phyloP scores from a whole-genome alignment of 2,329 filamentous ascomycete genomes.

The Rutstroemia sp. region DNA sequence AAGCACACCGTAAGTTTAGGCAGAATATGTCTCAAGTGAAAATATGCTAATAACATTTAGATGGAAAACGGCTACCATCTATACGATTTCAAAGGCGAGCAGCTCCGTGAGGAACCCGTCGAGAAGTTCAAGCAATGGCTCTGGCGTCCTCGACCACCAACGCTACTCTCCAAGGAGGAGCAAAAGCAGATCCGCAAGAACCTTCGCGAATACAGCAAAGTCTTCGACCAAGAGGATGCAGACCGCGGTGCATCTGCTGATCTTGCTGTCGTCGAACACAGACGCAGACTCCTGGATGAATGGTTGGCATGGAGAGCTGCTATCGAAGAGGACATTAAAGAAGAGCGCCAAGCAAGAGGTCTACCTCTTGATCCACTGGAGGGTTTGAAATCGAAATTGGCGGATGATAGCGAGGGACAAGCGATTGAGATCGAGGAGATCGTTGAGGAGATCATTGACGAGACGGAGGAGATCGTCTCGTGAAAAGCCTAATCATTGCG shows the following conservation, averaged over 20 bases:
- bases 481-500: background rate
- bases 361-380: constrained; percentile 59
- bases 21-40: background rate
- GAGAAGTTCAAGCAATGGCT: constrained; percentile 98
- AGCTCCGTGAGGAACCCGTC: constrained; percentile 81
- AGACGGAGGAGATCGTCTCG: constrained; percentile 69
- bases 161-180: constrained; percentile 92
- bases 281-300: constrained; percentile 75
- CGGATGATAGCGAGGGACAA: constrained; percentile 45
- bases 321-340: constrained; percentile 62
- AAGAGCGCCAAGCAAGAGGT: constrained; percentile 63
- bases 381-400: constrained; percentile 50
- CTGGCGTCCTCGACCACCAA: constrained; percentile 87
- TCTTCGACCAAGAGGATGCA: constrained; percentile 92
- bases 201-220: constrained; percentile 88
- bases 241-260: constrained; percentile 92
- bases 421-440: constrained; percentile 84
- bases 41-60: constrained; percentile 39
- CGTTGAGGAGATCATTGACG: constrained; percentile 69
- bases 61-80: constrained; percentile 99
- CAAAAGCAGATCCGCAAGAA: constrained; percentile 98
- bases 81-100: constrained; percentile 90
- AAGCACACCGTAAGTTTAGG: constrained; percentile 76
- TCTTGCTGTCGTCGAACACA: constrained; percentile 83
- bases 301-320: constrained; percentile 79